Base-by-base conservation (phyloP, 192 early-diverging fungal genomes). In the Backusella parvicylindrica region DNA sequence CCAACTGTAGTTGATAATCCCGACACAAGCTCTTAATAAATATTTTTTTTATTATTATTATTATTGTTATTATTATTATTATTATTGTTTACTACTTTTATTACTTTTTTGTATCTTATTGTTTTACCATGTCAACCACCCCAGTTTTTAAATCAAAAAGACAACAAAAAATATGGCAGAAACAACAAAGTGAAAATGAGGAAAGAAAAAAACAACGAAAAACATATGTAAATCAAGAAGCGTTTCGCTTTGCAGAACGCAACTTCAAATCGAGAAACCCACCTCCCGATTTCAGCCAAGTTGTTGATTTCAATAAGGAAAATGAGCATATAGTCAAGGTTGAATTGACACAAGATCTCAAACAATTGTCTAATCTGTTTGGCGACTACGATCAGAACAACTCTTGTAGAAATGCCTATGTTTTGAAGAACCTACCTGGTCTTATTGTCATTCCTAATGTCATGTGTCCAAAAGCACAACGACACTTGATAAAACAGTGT, bases 401-500 rank as follows among this genome's bases (percentile, higher is more conserved):
- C 28, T 0, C 16, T 13, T 38, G 35, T 7, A 18, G 15, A 3
- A 26, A 70, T 1, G 68, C 68, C 2, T 70, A 33, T 47, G 68
- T 37, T 5, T 30, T 70, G 13, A 70, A 70, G 28, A 47, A 11
- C 3, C n/a, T 41, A 16, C 68, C 68, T 15, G 68, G 95, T 2
- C 83, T 98, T 36, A 85, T 96, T 31, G 78, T 95, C 70, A 93
- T 98, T 66, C 94, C 89, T 0, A 87, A 90, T 71, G 87, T 89
- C 28, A 90, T 98, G 67, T 88, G 89, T 12, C 85, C 87, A 15
- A 73, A 82, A 49, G 89, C 88, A 1, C 94, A 98, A 79, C 85
- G 89, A 30, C 80, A 76, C 67, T 72, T 96, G 21, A 87, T 95
- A 12, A 86, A 88, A 71, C 81, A 89, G 36, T 94, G 93, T 64